phyloP scores from a whole-genome alignment of 495 filamentous ascomycete genomes.

The Pyronema omphalodes region DNA sequence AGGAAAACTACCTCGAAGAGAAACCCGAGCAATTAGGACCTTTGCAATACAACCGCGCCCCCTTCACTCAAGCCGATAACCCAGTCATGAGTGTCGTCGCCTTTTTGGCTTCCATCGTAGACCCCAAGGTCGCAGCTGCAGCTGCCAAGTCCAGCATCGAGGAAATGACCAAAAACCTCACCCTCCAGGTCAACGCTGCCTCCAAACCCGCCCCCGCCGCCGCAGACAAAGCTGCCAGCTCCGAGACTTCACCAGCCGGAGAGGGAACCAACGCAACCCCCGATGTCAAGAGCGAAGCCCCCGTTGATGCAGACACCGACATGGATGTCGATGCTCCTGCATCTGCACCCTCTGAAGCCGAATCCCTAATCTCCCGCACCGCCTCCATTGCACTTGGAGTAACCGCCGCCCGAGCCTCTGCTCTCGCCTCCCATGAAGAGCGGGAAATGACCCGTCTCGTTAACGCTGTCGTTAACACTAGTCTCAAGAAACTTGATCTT shows the following conservation, averaged over 20 bases:
- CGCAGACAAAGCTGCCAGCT: constrained; percentile 12
- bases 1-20: constrained; percentile 72
- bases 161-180: constrained; percentile 58
- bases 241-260: constrained; percentile 2
- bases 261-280: constrained; percentile 28
- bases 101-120: constrained; percentile 74
- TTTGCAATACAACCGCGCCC: constrained; percentile 51
- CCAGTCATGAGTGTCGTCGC: constrained; percentile 87
- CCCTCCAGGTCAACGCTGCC: constrained; percentile 37
- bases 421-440: constrained; percentile 84
- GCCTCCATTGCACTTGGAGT: constrained; percentile 67
- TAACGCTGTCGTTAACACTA: constrained; percentile 47
- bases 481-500: constrained; percentile 27
- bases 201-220: constrained; percentile 32
- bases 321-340: constrained; percentile 53
- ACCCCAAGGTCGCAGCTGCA: constrained; percentile 72
- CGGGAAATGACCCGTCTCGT: constrained; percentile 88
- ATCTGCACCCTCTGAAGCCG: constrained; percentile 26
- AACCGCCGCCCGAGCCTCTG: constrained; percentile 67
- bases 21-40: constrained; percentile 42
- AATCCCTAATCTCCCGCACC: constrained; percentile 39
- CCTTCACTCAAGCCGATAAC: constrained; percentile 79
- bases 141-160: constrained; percentile 71
- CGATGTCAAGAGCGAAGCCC: constrained; percentile 36
- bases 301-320: constrained; percentile 27